phyloP scores from a whole-genome alignment of 495 filamentous ascomycete genomes.

The Niebla homalea region DNA sequence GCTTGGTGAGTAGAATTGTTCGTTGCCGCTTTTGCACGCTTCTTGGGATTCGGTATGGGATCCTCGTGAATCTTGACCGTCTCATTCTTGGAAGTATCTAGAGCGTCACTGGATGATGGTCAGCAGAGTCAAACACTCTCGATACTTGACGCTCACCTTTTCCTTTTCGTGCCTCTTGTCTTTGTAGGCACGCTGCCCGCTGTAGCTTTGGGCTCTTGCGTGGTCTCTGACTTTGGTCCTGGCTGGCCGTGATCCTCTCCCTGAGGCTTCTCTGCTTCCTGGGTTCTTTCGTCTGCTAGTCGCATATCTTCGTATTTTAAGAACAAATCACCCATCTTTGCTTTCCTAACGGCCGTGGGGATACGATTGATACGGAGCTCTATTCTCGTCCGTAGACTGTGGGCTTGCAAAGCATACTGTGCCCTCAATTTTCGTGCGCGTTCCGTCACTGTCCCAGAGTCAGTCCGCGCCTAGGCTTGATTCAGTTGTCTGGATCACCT shows the following conservation, averaged over 20 bases:
- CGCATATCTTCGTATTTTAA: conserved; percentile 34
- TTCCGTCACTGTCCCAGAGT: conserved; percentile 57
- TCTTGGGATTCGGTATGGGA: conserved; percentile 46
- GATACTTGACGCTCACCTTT: conserved; percentile 36
- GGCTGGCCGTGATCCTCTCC: not conserved
- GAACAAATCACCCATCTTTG: conserved; percentile 72
- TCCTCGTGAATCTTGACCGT: conserved; percentile 41
- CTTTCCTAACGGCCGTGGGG: conserved; percentile 61
- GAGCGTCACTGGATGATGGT: conserved; percentile 41
- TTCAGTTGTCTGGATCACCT: conserved; percentile 41
- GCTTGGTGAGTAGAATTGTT: conserved; percentile 16
- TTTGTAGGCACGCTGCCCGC: not conserved
- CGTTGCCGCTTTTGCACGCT: conserved; percentile 32
- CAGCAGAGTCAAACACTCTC: not conserved
- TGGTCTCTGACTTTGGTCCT: conserved; percentile 11
- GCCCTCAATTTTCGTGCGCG: conserved; percentile 81
- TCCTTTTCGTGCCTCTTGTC: conserved; percentile 34
- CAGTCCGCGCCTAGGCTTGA: conserved; percentile 4
- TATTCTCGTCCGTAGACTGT: conserved; percentile 70
- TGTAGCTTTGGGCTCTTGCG: conserved; percentile 8
- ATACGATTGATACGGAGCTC: conserved; percentile 94
- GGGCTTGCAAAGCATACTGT: conserved; percentile 77
- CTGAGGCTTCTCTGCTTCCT: conserved; percentile 16
- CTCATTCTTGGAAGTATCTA: conserved; percentile 61
- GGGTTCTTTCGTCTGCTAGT: conserved; percentile 18